A percentile compares a stretch with the other conserved stretches of the same genome.
Evolutionary conservation across 345 rosid species (phyloP).

Genomic region (Salix exigua): DNA sequence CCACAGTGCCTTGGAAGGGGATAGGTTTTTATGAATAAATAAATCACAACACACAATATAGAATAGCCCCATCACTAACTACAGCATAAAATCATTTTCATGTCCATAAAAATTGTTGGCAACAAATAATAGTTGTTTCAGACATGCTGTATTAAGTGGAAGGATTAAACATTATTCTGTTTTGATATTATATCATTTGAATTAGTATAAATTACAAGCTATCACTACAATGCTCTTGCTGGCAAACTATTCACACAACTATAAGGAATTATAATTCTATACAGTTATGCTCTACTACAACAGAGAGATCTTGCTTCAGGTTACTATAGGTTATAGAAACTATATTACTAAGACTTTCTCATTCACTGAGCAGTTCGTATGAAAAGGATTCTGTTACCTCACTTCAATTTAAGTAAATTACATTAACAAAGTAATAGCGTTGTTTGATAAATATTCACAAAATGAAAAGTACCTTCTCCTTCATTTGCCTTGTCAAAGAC

Average conservation of each 20-base stretch:
- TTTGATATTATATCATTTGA: neutral
- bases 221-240: neutral
- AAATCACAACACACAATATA: too few species aligned
- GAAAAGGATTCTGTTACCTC: neutral
- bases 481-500: conserved; percentile 87
- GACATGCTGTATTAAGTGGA: neutral
- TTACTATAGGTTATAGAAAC: too few species aligned
- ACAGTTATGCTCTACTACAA: too few species aligned
- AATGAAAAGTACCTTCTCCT: conserved; percentile 51
- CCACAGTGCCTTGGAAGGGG: neutral
- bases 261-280: too few species aligned
- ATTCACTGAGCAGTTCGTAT: neutral
- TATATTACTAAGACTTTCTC: too few species aligned
- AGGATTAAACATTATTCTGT: neutral
- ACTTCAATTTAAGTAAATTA: neutral
- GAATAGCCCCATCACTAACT: too few species aligned
- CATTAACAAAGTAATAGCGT: neutral
- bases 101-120: too few species aligned
- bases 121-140: too few species aligned
- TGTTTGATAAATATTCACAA: neutral
- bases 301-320: too few species aligned
- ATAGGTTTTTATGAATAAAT: too few species aligned
- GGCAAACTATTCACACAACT: too few species aligned
- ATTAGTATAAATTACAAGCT: neutral
- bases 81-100: too few species aligned